Evolutionary conservation across 495 filamentous ascomycete species (phyloP).

Genomic region (Parathielavia hyrcaniae): DNA sequence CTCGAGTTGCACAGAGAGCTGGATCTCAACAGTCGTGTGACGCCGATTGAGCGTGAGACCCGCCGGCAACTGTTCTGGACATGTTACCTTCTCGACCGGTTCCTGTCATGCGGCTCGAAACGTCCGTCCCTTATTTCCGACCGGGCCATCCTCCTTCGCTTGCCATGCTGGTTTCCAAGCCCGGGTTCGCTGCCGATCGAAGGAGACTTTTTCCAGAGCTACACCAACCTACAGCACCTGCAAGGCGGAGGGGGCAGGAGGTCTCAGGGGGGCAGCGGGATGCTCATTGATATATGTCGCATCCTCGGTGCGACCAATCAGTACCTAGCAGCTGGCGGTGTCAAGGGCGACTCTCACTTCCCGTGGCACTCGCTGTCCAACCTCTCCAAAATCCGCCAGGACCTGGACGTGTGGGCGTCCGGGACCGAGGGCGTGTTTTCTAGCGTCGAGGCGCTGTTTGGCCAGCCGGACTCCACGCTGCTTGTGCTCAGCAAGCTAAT

Average conservation of each 20-base stretch:
- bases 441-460: conserved; percentile 65
- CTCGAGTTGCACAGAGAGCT: conserved; percentile 69
- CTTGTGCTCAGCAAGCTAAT: conserved; percentile 76
- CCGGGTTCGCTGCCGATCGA: conserved; percentile 53
- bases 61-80: conserved; percentile 75
- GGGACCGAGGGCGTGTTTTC: conserved; percentile 74
- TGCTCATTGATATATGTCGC: conserved; percentile 76
- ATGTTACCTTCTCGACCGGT: conserved; percentile 76
- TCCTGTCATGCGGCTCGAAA: conserved; percentile 69
- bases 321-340: conserved; percentile 76
- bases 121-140: conserved; percentile 70
- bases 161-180: conserved; percentile 61
- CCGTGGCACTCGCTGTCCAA: conserved; percentile 82
- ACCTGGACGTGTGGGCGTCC: conserved; percentile 77
- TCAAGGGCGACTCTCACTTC: conserved; percentile 82
- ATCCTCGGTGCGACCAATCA: conserved; percentile 77
- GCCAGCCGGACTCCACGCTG: conserved; percentile 67
- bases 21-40: conserved; percentile 50
- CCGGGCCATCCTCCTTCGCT: conserved; percentile 62
- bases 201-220: conserved; percentile 70
- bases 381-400: conserved; percentile 76
- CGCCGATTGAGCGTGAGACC: conserved; percentile 61
- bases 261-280: conserved; percentile 60
- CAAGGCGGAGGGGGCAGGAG: conserved; percentile 58
- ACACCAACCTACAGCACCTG: conserved; percentile 62